phyloP scores from a whole-genome alignment of 2,329 filamentous ascomycete species.

The Fusarium papillatum region DNA sequence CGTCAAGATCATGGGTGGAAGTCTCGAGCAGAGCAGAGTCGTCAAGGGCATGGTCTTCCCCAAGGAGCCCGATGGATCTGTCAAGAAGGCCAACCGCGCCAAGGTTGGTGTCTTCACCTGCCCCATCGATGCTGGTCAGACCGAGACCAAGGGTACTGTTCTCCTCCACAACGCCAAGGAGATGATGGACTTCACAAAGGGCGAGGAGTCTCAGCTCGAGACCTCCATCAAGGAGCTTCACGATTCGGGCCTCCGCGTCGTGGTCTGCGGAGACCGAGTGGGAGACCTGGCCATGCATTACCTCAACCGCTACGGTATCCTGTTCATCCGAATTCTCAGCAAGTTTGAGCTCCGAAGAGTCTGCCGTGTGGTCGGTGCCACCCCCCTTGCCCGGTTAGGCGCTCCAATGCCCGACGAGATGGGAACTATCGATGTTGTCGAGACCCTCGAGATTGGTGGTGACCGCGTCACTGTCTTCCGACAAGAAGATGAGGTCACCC shows the following conservation, averaged over 20 bases:
- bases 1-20: conserved; percentile 99
- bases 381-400: conserved; percentile 93
- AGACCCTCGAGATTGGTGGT: conserved; percentile 97
- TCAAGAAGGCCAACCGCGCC: conserved; percentile 93
- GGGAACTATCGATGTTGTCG: conserved; percentile 93
- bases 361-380: conserved; percentile 96
- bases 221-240: conserved; percentile 93
- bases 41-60: conserved; percentile 99
- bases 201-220: conserved; percentile 94
- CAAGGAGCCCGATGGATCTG: conserved; percentile 89
- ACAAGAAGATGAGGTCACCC: conserved; percentile 92
- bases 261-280: conserved; percentile 93
- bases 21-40: conserved; percentile 92
- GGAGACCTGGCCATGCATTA: conserved; percentile 98
- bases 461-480: conserved; percentile 99
- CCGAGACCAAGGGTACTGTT: conserved; percentile 98
- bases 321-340: conserved; percentile 96
- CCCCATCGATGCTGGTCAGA: conserved; percentile 94
- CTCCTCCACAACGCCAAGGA: conserved; percentile 97
- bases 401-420: conserved; percentile 99
- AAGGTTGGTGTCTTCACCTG: conserved; percentile 99
- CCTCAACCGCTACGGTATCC: conserved; percentile 96
- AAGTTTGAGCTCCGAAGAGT: conserved; percentile 97
- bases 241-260: conserved; percentile 92
- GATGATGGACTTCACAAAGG: conserved; percentile 98